Evolutionary conservation across 2,329 filamentous ascomycete genomes (phyloP).

Genomic region (Penicillium sp.): DNA sequence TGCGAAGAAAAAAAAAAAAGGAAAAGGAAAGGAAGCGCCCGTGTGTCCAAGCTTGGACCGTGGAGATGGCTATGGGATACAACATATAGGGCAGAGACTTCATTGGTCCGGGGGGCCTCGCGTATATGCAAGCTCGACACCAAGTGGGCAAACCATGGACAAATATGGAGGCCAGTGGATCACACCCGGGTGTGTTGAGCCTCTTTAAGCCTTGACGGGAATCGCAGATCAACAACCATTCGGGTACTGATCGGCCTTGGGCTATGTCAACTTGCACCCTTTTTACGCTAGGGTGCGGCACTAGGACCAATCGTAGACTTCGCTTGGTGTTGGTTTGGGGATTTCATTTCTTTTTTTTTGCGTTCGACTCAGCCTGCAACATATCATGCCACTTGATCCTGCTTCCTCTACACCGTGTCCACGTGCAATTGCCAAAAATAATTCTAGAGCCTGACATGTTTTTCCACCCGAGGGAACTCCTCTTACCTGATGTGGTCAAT

Average conservation of each 20-base stretch:
- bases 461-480: not conserved
- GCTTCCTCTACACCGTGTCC: not conserved
- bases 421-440: conserved; percentile 9
- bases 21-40: not conserved
- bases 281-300: not conserved
- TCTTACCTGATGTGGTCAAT: not conserved
- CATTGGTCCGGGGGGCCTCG: not conserved
- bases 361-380: not conserved
- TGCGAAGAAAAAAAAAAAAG: not conserved
- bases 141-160: not conserved
- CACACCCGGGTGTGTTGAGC: conserved; percentile 2
- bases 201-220: conserved; percentile 5
- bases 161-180: not conserved
- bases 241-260: not conserved
- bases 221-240: conserved; percentile 1
- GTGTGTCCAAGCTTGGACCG: not conserved
- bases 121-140: conserved; percentile 2
- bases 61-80: not conserved
- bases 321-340: not conserved
- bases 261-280: not conserved
- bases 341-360: not conserved
- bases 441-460: not conserved
- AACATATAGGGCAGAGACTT: not conserved
- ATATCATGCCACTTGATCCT: not conserved
- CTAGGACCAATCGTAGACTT: not conserved